Evolutionary conservation across 2,329 filamentous ascomycete species (phyloP).

Genomic region (Penicillium verrucosum): DNA sequence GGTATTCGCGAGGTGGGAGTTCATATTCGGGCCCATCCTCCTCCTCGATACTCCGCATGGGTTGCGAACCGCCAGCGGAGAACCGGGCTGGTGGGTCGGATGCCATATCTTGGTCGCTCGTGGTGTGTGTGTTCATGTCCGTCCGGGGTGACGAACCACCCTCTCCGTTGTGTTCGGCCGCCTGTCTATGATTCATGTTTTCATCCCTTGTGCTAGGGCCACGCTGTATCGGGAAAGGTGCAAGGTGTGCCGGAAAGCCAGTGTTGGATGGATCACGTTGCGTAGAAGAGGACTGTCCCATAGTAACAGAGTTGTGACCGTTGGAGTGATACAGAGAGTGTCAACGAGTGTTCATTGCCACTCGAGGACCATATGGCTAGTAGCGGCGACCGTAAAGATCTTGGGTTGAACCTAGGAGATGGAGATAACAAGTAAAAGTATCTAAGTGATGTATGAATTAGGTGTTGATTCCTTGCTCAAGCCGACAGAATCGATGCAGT

Average conservation of each 20-base stretch:
- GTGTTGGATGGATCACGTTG: conserved; percentile 36
- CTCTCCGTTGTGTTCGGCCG: conserved; percentile 27
- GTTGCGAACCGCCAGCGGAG: conserved; percentile 14
- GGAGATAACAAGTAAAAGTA: background rate
- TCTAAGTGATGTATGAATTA: background rate
- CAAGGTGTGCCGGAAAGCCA: conserved; percentile 22
- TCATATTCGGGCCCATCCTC: conserved; percentile 37
- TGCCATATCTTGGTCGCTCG: conserved; percentile 10
- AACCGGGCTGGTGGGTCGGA: conserved; percentile 9
- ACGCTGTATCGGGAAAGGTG: conserved; percentile 21
- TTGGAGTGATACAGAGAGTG: conserved; percentile 17
- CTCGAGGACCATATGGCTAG: conserved; percentile 17
- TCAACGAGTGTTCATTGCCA: conserved; percentile 32
- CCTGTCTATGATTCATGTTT: conserved; percentile 33
- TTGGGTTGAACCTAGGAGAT: background rate
- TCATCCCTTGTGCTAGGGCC: conserved; percentile 31
- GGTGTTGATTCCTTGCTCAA: background rate
- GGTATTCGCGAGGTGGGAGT: conserved; percentile 30
- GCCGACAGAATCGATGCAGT: background rate
- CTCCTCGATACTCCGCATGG: conserved; percentile 37
- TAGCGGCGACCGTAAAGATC: conserved; percentile 12
- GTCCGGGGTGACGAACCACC: conserved; percentile 15
- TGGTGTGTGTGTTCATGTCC: conserved; percentile 14
- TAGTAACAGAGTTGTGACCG: conserved; percentile 31
- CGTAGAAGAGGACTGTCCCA: conserved; percentile 45